Conservation (phyloP, 495 filamentous ascomycete genomes). For the Bathelium albidoporum region DNA sequence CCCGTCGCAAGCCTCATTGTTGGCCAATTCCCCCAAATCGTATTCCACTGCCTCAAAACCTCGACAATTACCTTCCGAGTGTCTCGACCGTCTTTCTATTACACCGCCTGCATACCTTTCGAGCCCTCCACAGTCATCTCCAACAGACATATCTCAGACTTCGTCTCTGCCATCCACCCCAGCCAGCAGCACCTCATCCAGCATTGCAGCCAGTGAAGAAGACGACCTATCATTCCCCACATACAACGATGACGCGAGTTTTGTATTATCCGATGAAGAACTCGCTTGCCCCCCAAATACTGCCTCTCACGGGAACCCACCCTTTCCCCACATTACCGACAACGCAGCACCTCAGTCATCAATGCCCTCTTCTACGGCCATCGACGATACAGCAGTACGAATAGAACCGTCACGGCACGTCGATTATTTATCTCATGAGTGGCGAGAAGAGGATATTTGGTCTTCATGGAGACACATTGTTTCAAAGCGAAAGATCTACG, state of each 20-base stretch:
- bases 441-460: slow-evolving; percentile 97
- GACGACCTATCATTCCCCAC: slow-evolving; percentile 11
- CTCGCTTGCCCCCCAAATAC: not conserved
- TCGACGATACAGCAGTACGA: slow-evolving; percentile 73
- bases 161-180: slow-evolving; percentile 13
- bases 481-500: slow-evolving; percentile 62
- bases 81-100: not conserved
- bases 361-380: slow-evolving; percentile 38
- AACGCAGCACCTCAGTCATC: slow-evolving; percentile 14
- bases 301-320: not conserved
- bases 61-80: not conserved
- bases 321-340: slow-evolving; percentile 13
- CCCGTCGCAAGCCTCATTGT: not conserved
- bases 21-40: not conserved
- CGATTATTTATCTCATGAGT: slow-evolving; percentile 91
- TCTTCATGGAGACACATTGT: slow-evolving; percentile 91
- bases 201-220: not conserved
- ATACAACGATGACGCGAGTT: slow-evolving; percentile 10
- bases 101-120: not conserved
- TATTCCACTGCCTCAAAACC: not conserved
- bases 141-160: slow-evolving; percentile 1
- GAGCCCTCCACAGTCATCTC: slow-evolving; percentile 9
- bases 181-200: slow-evolving; percentile 3
- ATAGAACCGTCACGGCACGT: slow-evolving; percentile 80
- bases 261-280: slow-evolving; percentile 4